phyloP scores from a whole-genome alignment of 805 yeast species.

The Saccharomycopsis malanga region DNA sequence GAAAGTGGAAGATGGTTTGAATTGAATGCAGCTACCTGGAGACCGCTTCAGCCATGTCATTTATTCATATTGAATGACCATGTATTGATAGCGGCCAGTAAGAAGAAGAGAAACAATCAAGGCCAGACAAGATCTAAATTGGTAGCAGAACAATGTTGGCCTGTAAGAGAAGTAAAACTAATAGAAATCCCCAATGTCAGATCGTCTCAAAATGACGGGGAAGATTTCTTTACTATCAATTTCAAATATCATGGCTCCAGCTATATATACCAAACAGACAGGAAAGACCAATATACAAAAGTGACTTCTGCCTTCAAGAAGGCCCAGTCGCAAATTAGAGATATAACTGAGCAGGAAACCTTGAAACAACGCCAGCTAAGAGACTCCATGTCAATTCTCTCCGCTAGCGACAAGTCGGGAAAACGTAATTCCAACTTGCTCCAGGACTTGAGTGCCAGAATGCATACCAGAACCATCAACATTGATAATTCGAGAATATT shows the following conservation, averaged over 20 bases:
- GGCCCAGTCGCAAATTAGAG: constrained; percentile 55
- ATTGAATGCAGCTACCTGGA: constrained; percentile 77
- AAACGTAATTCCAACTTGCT: constrained; percentile 35
- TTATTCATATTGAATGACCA: constrained; percentile 73
- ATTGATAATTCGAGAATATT: constrained; percentile 38
- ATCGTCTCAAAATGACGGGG: constrained; percentile 23
- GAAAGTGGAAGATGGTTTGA: constrained; percentile 86
- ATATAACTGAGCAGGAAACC: constrained; percentile 45
- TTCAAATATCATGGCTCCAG: constrained; percentile 42
- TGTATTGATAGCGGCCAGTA: constrained; percentile 63
- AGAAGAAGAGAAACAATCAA: constrained; percentile 32
- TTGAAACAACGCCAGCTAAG: constrained; percentile 37
- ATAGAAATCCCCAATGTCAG: constrained; percentile 31
- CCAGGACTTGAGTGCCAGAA: constrained; percentile 53
- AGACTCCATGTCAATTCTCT: constrained; percentile 38
- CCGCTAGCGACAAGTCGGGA: constrained; percentile 25
- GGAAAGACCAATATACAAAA: constrained; percentile 48
- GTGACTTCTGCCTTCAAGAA: constrained; percentile 49
- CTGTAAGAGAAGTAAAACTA: constrained; percentile 53
- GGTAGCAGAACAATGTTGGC: constrained; percentile 75
- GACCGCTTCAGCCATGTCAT: constrained; percentile 68
- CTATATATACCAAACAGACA: constrained; percentile 55
- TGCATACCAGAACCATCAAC: constrained; percentile 53
- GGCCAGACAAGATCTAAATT: constrained; percentile 29
- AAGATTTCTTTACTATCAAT: constrained; percentile 35